Evolutionary conservation across 106 monocot species (phyloP), one percentile per base, ranked within the genome.

Genomic region (Apostasia shenzhenica): DNA sequence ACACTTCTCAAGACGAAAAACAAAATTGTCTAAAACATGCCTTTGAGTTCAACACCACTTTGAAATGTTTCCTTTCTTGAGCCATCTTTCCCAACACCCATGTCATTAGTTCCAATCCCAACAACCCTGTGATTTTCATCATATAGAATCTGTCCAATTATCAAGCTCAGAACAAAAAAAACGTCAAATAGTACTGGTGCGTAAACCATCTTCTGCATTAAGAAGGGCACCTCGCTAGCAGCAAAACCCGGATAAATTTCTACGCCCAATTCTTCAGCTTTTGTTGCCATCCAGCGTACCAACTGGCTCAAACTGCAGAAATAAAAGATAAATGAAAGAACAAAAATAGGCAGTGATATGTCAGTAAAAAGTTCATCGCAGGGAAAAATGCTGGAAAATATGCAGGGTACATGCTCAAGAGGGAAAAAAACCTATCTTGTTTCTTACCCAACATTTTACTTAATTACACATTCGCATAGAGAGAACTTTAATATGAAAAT

Each of bases 211-310:
- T 57, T 0, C 5, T 54, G 2, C 57, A 40, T 74, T 7, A 48
- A 57, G 11, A 66, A 2, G 57, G 8, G 38, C 85, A 99, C 99
- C 99, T 99, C 92, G 74, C 87, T 83, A 69, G 99, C 99, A 79
- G 99, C 74, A 85, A 99, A 99, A 78, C 99, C 99, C 51, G 99
- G 90, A 87, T 93, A 99, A 67, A 99, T 85, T 85, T 99, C 99
- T 69, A 99, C 93, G 59, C 93, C 99, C 70, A 93, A 66, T 45
- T 93, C 92, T 81, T 93, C 99, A 72, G 99, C 93, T 81, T 90
- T 93, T 8, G 67, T 67, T 81, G 90, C 84, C 93, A 99, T 85
- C 99, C 99, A 99, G 46, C 99, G 86, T 14, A 85, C 99, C 57
- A 93, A 52, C 76, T 93, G 87, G 68, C 93, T 99, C 73, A 99